Evolutionary conservation across 2,329 filamentous ascomycete genomes (phyloP), one percentile per base, ranked within the genome.

Genomic region (Nigrograna mackinnonii): DNA sequence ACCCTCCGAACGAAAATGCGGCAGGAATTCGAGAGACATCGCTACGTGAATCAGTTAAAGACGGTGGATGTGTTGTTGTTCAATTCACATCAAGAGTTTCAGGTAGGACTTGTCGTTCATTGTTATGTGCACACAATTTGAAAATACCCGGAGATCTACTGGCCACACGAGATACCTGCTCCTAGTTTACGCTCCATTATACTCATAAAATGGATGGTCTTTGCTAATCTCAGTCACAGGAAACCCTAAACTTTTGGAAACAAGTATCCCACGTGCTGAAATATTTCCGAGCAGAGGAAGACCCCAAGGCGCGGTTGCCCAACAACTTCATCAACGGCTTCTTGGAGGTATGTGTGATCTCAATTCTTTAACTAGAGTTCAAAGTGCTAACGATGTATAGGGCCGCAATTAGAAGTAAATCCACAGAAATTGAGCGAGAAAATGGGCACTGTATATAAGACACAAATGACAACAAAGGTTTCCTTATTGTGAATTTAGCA

Each of bases 171-270:
- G n/a, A n/a, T n/a, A n/a, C n/a, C n/a, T n/a, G n/a, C n/a, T n/a
- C n/a, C n/a, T n/a, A n/a, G n/a, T n/a, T n/a, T n/a, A n/a, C n/a
- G n/a, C n/a, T n/a, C n/a, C n/a, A n/a, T n/a, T n/a, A n/a, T n/a
- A n/a, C n/a, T n/a, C n/a, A n/a, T n/a, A n/a, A n/a, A n/a, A n/a
- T n/a, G n/a, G n/a, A n/a, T n/a, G n/a, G n/a, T n/a, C n/a, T n/a
- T n/a, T n/a, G n/a, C n/a, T n/a, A n/a, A n/a, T n/a, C n/a, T n/a
- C n/a, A n/a, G n/a, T 28, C 24, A 43, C 58, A 96, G 91, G 94
- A 99, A 80, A 99, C 89, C 40, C 84, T 99, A 79, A 99, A 99
- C 77, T 99, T 88, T 80, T 99, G 94, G 94, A 96, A 96, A 75
- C 94, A 99, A 74, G 80, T 91, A 49, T 88, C 88, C 52, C 94